Conservation (phyloP, 2,329 filamentous ascomycete species). For the Lachnellula hyalina region DNA sequence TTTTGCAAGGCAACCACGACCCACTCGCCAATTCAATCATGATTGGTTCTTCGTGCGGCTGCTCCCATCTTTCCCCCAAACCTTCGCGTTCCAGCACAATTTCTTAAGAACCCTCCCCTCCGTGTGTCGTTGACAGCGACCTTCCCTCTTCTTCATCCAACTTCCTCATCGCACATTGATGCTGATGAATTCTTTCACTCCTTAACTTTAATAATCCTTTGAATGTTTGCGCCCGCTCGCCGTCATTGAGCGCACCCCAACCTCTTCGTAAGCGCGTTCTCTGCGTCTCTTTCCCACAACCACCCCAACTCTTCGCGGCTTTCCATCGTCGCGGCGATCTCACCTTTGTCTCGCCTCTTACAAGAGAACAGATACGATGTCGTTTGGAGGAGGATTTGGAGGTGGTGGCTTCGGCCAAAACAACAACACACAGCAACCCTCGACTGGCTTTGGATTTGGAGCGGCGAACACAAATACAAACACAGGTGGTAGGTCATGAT, state of each 20-base stretch:
- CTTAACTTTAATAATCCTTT: constrained; percentile 18
- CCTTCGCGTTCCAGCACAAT: constrained; percentile 1
- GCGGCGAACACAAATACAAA: constrained; percentile 31
- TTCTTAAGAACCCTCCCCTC: constrained; percentile 9
- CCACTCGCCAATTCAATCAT: too few species aligned
- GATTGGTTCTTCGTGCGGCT: not conserved
- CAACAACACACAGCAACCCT: constrained; percentile 41
- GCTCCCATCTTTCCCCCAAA: not conserved
- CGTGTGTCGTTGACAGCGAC: constrained; percentile 1
- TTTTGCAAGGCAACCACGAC: too few species aligned
- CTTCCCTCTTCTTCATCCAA: constrained; percentile 8
- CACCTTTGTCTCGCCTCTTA: not conserved
- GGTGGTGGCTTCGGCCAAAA: constrained; percentile 61
- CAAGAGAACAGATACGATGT: constrained; percentile 25
- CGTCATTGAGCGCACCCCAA: constrained; percentile 24
- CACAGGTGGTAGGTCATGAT: constrained; percentile 34
- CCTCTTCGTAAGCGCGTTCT: constrained; percentile 21
- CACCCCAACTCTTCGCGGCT: constrained; percentile 10
- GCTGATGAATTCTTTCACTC: constrained; percentile 19
- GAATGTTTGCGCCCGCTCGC: constrained; percentile 24
- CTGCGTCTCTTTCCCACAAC: constrained; percentile 16
- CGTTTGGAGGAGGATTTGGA: constrained; percentile 41
- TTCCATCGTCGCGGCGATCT: constrained; percentile 8
- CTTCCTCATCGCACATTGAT: constrained; percentile 7
- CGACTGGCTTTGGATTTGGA: constrained; percentile 49